Conservation (phyloP, 1,284 basidiomycete species). For the Singerocomus rubriflavus region DNA sequence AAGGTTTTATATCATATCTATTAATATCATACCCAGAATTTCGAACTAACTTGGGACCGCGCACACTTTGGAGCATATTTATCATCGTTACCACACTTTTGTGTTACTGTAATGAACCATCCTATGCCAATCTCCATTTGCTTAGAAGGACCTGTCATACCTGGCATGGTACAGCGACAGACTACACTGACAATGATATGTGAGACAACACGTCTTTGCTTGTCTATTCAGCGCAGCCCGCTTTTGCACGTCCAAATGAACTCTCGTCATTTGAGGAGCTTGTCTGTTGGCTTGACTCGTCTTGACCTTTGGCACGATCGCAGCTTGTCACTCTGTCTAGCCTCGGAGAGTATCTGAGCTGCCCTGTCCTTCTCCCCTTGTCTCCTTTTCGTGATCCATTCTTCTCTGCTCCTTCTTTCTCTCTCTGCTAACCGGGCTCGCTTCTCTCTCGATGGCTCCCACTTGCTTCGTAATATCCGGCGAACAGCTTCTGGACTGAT, state of each 20-base stretch:
- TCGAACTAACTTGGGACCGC: slow-evolving; percentile 18
- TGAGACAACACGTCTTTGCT: slow-evolving; percentile 8
- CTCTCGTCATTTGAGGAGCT: slow-evolving; percentile 38
- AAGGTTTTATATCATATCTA: slow-evolving; percentile 26
- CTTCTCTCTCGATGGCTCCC: slow-evolving; percentile 64
- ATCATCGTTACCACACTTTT: background rate
- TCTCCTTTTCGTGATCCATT: slow-evolving; percentile 39
- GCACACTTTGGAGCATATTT: slow-evolving; percentile 8
- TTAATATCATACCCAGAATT: slow-evolving; percentile 11
- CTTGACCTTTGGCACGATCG: slow-evolving; percentile 13
- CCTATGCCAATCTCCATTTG: background rate
- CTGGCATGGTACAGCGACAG: background rate
- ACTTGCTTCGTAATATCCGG: slow-evolving; percentile 80
- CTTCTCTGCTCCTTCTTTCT: slow-evolving; percentile 52
- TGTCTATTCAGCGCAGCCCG: background rate
- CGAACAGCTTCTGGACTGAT: slow-evolving; percentile 86
- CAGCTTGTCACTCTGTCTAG: slow-evolving; percentile 23
- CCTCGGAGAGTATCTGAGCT: slow-evolving; percentile 27
- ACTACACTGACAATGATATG: slow-evolving; percentile 5
- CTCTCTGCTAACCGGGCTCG: slow-evolving; percentile 51
- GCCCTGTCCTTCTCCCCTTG: slow-evolving; percentile 42
- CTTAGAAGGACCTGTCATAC: background rate
- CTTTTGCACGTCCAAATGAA: slow-evolving; percentile 16
- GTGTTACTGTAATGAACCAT: slow-evolving; percentile 10
- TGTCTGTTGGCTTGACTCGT: slow-evolving; percentile 34